Base-by-base conservation (phyloP, 2,329 filamentous ascomycete species). In the Pseudogymnoascus sp. region DNA sequence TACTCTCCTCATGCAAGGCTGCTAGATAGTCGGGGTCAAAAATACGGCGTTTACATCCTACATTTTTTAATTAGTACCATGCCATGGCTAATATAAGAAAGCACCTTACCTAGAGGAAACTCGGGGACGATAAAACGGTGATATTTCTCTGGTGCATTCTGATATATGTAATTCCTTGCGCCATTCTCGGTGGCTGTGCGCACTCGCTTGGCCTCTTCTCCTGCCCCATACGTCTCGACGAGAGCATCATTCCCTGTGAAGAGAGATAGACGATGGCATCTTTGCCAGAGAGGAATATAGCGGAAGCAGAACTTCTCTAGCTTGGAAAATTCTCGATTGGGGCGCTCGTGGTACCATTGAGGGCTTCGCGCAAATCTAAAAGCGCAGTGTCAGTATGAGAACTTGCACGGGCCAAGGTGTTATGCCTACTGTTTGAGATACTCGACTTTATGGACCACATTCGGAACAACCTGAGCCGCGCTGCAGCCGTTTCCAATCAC, bases 341-440 rank as follows among this genome's bases (percentile, higher is more conserved):
- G 74, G 7, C 73, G 66, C 63, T 72, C 73, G 62, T 75, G 71
- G 63, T 74, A 74, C 74, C 73, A 75, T 62, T 75, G 73, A 0
- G 68, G 63, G 36, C 67, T 70, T 16, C 73, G 37, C 31, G 65
- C 63, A 37, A 43, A 64, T 51, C 45, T 51, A 51, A 28, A 28
- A 23, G 21, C 21, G 21, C 21, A 4, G 21, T 28, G 45, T 51
- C 14, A 51, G 21, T 51, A 51, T 14, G 21, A 28, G 14, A n/a
- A 28, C 21, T 51, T 51, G 21, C 45, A 28, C 19, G 6, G 21
- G 21, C 13, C 6, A 48, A 14, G 13, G 6, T 8, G 3, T 7
- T 48, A n/a, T 51, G 21, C 45, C 5, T 71, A 72, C 62, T 73
- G 72, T 41, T 70, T 71, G 11, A 74, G 67, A 11, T 65, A 66